Percentiles rank a stretch among this genome's conserved stretches.
phyloP scores from a whole-genome alignment of 2,329 filamentous ascomycete genomes.

The Pseudopyricularia javanii region DNA sequence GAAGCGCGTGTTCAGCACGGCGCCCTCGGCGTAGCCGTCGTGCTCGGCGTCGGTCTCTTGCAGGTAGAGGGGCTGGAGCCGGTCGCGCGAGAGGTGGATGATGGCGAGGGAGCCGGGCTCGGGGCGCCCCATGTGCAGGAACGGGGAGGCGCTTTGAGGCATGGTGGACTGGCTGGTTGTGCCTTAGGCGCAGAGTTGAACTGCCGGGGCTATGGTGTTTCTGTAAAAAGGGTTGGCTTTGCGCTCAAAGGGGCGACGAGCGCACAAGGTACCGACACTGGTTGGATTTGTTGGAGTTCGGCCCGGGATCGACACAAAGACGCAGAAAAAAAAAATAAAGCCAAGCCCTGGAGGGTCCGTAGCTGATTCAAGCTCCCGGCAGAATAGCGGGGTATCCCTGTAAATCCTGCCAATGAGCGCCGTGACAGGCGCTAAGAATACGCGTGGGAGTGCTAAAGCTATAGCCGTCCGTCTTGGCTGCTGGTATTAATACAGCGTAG shows the following conservation, averaged over 20 bases:
- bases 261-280: too few species aligned
- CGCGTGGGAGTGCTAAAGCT: not conserved
- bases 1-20: slow-evolving; percentile 82
- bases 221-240: too few species aligned
- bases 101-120: slow-evolving; percentile 61
- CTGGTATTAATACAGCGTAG: too few species aligned
- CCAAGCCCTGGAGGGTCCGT: not conserved
- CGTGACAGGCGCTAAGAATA: not conserved
- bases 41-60: slow-evolving; percentile 47
- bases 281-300: too few species aligned
- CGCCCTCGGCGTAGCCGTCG: slow-evolving; percentile 63
- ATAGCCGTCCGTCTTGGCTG: too few species aligned
- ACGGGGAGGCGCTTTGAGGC: slow-evolving; percentile 45
- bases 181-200: too few species aligned
- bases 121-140: slow-evolving; percentile 61
- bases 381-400: not conserved
- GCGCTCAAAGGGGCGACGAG: too few species aligned
- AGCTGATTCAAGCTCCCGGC: not conserved
- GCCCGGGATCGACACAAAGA: too few species aligned
- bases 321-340: not conserved
- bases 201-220: too few species aligned
- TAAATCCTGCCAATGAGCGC: not conserved
- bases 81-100: slow-evolving; percentile 79
- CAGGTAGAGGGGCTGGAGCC: slow-evolving; percentile 64
- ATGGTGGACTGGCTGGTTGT: too few species aligned